These are phyloP conservation scores for Globomyces sp. DNA, from an alignment of 371 early-diverging fungal genomes.

Conservation along the genomic window DNA sequence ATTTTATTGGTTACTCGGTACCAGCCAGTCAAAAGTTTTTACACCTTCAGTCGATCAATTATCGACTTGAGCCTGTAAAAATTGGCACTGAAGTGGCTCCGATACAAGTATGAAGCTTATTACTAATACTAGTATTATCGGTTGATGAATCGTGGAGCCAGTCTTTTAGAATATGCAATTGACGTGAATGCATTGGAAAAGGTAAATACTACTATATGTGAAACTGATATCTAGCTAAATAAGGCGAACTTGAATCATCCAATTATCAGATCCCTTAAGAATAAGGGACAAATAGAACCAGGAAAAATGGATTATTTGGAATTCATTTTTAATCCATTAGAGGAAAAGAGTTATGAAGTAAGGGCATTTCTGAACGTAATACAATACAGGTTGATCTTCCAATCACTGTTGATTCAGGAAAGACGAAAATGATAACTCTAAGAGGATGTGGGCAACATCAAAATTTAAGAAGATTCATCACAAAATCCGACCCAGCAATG, in stretches of 20 bases:
- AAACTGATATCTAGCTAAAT: slow-evolving; percentile 21
- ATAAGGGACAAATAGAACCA: slow-evolving; percentile 33
- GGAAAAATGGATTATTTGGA: slow-evolving; percentile 35
- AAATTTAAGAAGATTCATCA: background rate
- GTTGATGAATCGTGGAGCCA: slow-evolving; percentile 36
- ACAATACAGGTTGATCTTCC: slow-evolving; percentile 32
- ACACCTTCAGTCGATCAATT: slow-evolving; percentile 32
- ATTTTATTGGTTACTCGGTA: slow-evolving; percentile 40
- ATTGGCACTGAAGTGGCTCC: slow-evolving; percentile 36
- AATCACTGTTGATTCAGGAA: slow-evolving; percentile 36
- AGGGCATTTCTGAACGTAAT: too few species aligned
- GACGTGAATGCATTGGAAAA: slow-evolving; percentile 30
- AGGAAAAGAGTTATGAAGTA: slow-evolving; percentile 36
- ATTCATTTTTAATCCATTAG: slow-evolving; percentile 46
- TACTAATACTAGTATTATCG: slow-evolving; percentile 32
- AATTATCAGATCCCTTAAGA: slow-evolving; percentile 30
- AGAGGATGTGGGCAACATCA: slow-evolving; percentile 32
- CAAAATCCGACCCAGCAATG: slow-evolving; percentile 6
- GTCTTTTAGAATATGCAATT: slow-evolving; percentile 34
- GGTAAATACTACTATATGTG: slow-evolving; percentile 10
- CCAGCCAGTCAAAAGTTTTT: slow-evolving; percentile 39
- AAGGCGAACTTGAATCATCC: slow-evolving; percentile 32
- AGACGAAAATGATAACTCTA: slow-evolving; percentile 41
- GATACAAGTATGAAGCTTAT: slow-evolving; percentile 20
- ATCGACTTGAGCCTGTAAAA: slow-evolving; percentile 30